Percentiles rank a stretch among this genome's conserved stretches.
phyloP scores from a whole-genome alignment of 1,139 yeast genomes.

The Lodderomyces jiufengensis region DNA sequence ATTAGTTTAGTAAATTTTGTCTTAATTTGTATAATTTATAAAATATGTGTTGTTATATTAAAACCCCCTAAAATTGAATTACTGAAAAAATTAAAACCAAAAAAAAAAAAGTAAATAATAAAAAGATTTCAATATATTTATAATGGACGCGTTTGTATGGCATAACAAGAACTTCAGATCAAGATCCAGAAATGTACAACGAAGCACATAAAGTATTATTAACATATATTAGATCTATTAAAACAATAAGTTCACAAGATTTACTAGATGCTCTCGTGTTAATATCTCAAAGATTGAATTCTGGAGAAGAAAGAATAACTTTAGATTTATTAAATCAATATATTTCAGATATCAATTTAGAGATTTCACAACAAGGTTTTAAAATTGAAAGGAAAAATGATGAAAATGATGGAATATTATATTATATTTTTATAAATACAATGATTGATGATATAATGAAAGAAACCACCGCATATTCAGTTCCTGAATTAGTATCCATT shows the following conservation, averaged over 20 bases:
- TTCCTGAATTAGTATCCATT: constrained; percentile 47
- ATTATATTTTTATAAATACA: constrained; percentile 43
- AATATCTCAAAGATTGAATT: constrained; percentile 11
- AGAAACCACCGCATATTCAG: constrained; percentile 38
- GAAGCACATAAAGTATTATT: constrained; percentile 43
- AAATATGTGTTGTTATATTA: no score
- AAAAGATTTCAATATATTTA: no score
- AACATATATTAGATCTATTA: constrained; percentile 42
- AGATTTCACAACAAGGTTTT: constrained; percentile 40
- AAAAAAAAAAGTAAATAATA: no score
- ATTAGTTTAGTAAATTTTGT: no score
- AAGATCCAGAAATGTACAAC: constrained; percentile 10
- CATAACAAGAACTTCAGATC: neutral
- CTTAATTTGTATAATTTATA: no score
- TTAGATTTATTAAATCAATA: constrained; percentile 18
- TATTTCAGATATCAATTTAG: constrained; percentile 37
- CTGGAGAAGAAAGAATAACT: constrained; percentile 3
- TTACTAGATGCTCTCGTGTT: constrained; percentile 15
- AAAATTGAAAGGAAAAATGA: constrained; percentile 39
- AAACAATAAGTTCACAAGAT: constrained; percentile 16
- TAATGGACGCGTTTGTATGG: no score
- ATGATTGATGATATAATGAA: constrained; percentile 39
- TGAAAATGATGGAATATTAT: constrained; percentile 32
- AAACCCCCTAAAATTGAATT: no score
- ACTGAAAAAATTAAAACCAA: no score